A percentile compares a stretch with the other conserved stretches of the same genome.
Evolutionary conservation across 192 early-diverging fungal species (phyloP).

Genomic region (Coemansia sp.): DNA sequence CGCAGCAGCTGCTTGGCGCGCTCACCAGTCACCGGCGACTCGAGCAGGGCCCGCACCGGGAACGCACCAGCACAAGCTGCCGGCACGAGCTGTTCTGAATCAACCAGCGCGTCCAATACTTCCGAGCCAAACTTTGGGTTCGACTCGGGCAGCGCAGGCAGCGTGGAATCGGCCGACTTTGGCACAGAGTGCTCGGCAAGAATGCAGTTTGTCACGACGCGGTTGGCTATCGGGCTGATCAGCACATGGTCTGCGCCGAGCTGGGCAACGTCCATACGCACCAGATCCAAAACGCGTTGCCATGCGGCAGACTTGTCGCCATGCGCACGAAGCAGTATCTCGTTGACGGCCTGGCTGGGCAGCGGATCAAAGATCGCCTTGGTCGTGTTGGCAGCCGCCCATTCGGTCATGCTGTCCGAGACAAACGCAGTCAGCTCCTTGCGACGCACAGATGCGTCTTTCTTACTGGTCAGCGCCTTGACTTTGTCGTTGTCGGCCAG

Average conservation of each 20-base stretch:
- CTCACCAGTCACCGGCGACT: constrained; percentile 32
- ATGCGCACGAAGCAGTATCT: constrained; percentile 66
- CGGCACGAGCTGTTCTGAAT: constrained; percentile 17
- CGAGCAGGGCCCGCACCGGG: constrained; percentile 52
- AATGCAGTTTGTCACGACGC: constrained; percentile 45
- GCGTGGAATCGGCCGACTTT: constrained; percentile 8
- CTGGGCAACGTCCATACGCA: constrained; percentile 7
- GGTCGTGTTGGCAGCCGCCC: constrained; percentile 55
- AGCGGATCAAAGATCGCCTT: constrained; percentile 65
- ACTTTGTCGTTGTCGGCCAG: constrained; percentile 69
- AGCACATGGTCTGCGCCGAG: constrained; percentile 28
- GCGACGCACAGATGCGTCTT: constrained; percentile 68
- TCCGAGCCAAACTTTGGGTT: constrained; percentile 39
- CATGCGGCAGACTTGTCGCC: constrained; percentile 39
- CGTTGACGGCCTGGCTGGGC: constrained; percentile 69
- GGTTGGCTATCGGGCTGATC: constrained; percentile 37
- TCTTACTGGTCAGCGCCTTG: constrained; percentile 79
- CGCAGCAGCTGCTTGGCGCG: constrained; percentile 23
- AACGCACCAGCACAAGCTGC: constrained; percentile 45
- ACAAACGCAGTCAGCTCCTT: constrained; percentile 68
- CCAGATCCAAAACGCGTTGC: constrained; percentile 29
- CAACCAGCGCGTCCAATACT: constrained; percentile 20
- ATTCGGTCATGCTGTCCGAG: constrained; percentile 61
- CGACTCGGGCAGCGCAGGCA: constrained; percentile 18
- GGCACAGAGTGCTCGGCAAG: constrained; percentile 32